Evolutionary conservation across 2,329 filamentous ascomycete species (phyloP).

Genomic region (Leptographium procerum): DNA sequence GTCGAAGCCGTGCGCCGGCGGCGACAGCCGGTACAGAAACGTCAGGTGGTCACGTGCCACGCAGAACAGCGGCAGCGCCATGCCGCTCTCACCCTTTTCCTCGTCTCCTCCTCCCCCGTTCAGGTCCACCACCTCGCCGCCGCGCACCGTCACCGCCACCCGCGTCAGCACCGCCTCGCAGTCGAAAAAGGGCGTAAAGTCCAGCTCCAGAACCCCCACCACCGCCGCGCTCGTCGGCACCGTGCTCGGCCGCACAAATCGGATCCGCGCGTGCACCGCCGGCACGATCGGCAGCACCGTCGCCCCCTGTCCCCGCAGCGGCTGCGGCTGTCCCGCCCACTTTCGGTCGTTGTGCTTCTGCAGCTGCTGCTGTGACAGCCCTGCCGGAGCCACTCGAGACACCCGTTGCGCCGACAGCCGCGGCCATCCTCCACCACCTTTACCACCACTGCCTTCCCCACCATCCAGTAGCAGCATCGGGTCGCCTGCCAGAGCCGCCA

Average conservation of each 20-base stretch:
- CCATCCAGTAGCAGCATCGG: slow-evolving; percentile 36
- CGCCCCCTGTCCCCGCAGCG: slow-evolving; percentile 44
- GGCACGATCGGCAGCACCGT: slow-evolving; percentile 55
- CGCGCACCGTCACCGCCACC: slow-evolving; percentile 44
- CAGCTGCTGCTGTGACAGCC: slow-evolving; percentile 15
- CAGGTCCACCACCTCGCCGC: slow-evolving; percentile 48
- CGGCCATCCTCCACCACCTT: slow-evolving; percentile 24
- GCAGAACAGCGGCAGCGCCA: slow-evolving; percentile 47
- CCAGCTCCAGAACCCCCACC: slow-evolving; percentile 61
- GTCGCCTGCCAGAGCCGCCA: slow-evolving; percentile 61
- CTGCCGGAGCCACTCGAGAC: slow-evolving; percentile 55
- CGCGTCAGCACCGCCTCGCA: slow-evolving; percentile 52
- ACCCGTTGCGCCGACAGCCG: slow-evolving; percentile 63
- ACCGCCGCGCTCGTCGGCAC: slow-evolving; percentile 47
- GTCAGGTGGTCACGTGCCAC: slow-evolving; percentile 65
- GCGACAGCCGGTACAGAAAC: slow-evolving; percentile 57
- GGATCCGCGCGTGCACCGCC: slow-evolving; percentile 59
- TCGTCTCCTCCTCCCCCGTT: slow-evolving; percentile 23
- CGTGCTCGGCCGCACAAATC: slow-evolving; percentile 55
- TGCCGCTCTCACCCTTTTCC: slow-evolving; percentile 19
- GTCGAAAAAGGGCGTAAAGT: slow-evolving; percentile 59
- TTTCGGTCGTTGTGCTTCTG: background rate
- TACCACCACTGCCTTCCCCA: slow-evolving; percentile 35
- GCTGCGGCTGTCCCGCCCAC: slow-evolving; percentile 33
- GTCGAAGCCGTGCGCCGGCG: slow-evolving; percentile 32